Conservation (phyloP, 2,329 filamentous ascomycete genomes). For the Sporothrix brasiliensis region DNA sequence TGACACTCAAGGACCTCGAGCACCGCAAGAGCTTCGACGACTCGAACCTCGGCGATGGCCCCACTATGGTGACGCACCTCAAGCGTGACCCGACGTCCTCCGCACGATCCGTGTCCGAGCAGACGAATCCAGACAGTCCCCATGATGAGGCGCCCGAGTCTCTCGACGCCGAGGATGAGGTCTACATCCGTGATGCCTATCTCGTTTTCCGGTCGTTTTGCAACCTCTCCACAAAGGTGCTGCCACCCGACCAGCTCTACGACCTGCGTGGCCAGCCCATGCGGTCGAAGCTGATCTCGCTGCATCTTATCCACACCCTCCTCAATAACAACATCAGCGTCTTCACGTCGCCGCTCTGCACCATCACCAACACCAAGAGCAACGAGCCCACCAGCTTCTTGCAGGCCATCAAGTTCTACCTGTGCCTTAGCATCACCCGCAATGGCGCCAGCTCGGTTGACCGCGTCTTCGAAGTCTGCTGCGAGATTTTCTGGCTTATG, state of each 20-base stretch:
- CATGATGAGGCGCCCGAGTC: slow-evolving; percentile 61
- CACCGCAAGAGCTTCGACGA: slow-evolving; percentile 70
- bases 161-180: slow-evolving; percentile 79
- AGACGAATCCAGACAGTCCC: slow-evolving; percentile 58
- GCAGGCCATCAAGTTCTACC: slow-evolving; percentile 93
- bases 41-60: slow-evolving; percentile 66
- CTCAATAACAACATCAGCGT: slow-evolving; percentile 91
- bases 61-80: slow-evolving; percentile 67
- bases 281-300: slow-evolving; percentile 92
- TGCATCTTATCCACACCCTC: slow-evolving; percentile 93
- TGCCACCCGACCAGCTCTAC: slow-evolving; percentile 87
- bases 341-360: slow-evolving; percentile 88
- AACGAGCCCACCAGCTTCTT: slow-evolving; percentile 88
- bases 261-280: slow-evolving; percentile 93
- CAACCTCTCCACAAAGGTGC: slow-evolving; percentile 90
- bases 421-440: slow-evolving; percentile 90
- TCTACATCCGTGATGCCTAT: slow-evolving; percentile 96
- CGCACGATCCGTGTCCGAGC: slow-evolving; percentile 56
- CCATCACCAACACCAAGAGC: slow-evolving; percentile 86
- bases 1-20: slow-evolving; percentile 68
- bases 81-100: slow-evolving; percentile 48
- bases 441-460: slow-evolving; percentile 94
- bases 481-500: slow-evolving; percentile 98
- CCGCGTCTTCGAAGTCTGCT: slow-evolving; percentile 90
- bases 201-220: slow-evolving; percentile 97